Evolutionary conservation across 441 rosid species (phyloP), one percentile per base, ranked within the genome.

Genomic region (Raphanus hybrid): DNA sequence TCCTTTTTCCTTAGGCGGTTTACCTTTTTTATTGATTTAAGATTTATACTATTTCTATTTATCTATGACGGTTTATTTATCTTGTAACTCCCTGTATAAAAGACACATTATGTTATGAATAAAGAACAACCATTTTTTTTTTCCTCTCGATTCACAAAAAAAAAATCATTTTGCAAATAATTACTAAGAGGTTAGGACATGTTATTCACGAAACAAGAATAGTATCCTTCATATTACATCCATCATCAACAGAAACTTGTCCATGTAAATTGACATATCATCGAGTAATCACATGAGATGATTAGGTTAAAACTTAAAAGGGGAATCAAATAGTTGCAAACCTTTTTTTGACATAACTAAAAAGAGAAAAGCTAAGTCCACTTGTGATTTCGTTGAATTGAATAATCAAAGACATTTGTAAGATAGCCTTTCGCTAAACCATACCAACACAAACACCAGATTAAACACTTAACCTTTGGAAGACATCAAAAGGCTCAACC

Each of bases 381-480:
- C 55, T 69, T 75, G 74, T 14, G 67, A 63, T 14, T 34, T 63
- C n/a, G 3, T 35, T 63, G 18, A 39, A 27, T 54, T 70, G 59
- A 59, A 70, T 52, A 29, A 4, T 37, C 37, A 68, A 35, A 23
- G 18, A 11, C 6, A 8, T 62, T 23, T 3, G 66, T 45, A 54
- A 65, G 1, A 27, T 18, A 68, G 54, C 78, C 70, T 23, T 76
- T 70, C 65, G 67, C 75, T 23, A 23, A 76, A 70, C 15, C 57
- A 76, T 69, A 69, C 58, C 73, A 75, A 67, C 73, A 75, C 34
- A 45, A 41, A 18, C 35, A 52, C 37, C 37, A 4, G 6, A 67
- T 75, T 75, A 34, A 52, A 48, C 60, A 16, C 27, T 29, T 39
- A 86, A 81, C 93, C 95, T 79, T 90, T 91, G 87, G 90, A 91